phyloP scores from a whole-genome alignment of 2,329 filamentous ascomycete genomes.

The Colletotrichum scovillei region DNA sequence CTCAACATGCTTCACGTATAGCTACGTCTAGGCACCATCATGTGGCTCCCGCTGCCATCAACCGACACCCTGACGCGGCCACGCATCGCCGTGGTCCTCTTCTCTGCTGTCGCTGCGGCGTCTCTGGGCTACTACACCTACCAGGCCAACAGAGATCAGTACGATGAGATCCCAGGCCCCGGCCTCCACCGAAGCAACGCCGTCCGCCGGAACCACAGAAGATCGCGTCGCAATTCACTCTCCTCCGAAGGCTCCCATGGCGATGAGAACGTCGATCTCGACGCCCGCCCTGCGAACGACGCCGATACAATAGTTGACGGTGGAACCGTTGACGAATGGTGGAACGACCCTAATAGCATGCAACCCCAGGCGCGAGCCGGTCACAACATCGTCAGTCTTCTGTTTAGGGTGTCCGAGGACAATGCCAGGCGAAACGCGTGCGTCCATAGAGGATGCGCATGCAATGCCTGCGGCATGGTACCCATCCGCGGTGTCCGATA shows the following conservation, averaged over 20 bases:
- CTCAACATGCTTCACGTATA: constrained; percentile 33
- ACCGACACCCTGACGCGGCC: constrained; percentile 66
- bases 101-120: constrained; percentile 66
- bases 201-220: constrained; percentile 62
- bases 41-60: constrained; percentile 61
- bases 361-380: constrained; percentile 65
- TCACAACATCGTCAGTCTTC: constrained; percentile 84
- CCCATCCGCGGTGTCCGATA: constrained; percentile 94
- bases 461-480: constrained; percentile 87
- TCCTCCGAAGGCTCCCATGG: constrained; percentile 53
- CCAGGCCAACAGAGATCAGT: constrained; percentile 40
- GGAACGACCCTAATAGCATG: constrained; percentile 55
- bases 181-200: constrained; percentile 75
- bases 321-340: constrained; percentile 61
- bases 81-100: constrained; percentile 64
- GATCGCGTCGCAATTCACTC: constrained; percentile 51
- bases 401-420: constrained; percentile 95
- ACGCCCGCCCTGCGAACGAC: constrained; percentile 46
- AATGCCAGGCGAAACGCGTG: constrained; percentile 89
- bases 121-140: constrained; percentile 71
- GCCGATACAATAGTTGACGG: constrained; percentile 53
- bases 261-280: constrained; percentile 56
- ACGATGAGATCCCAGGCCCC: constrained; percentile 40
- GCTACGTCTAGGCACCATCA: constrained; percentile 40
- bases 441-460: constrained; percentile 91